Conservation (phyloP, 768 basidiomycete species). For the Grammothele lineata region DNA sequence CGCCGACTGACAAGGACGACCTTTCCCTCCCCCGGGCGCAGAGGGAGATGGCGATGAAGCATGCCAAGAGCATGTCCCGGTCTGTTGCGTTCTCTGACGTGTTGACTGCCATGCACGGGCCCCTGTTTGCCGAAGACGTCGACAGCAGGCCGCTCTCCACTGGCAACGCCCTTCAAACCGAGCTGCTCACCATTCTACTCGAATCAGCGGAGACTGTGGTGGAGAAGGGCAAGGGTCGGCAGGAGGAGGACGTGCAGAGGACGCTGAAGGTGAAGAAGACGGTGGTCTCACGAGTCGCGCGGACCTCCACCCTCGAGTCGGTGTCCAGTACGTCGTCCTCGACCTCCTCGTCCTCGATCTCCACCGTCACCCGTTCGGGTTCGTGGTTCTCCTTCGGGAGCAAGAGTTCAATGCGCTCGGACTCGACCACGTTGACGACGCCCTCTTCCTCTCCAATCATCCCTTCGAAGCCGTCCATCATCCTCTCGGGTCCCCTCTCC, state of each 20-base stretch:
- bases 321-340: constrained; percentile 24
- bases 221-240: constrained; percentile 35
- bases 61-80: constrained; percentile 19
- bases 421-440: constrained; percentile 34
- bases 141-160: constrained; percentile 13
- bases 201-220: constrained; percentile 28
- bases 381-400: constrained; percentile 43
- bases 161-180: constrained; percentile 7
- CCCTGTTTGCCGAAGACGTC: constrained; percentile 45
- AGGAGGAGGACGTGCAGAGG: constrained; percentile 20
- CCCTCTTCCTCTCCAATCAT: constrained; percentile 26
- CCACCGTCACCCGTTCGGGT: constrained; percentile 32
- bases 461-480: constrained; percentile 16
- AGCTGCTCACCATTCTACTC: constrained; percentile 15
- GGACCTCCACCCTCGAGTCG: constrained; percentile 22
- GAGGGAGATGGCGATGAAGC: constrained; percentile 15
- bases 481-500: constrained; percentile 1
- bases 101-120: constrained; percentile 52
- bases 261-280: constrained; percentile 3
- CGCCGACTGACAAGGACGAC: constrained; percentile 13
- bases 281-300: constrained; percentile 17
- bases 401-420: constrained; percentile 29
- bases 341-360: constrained; percentile 23
- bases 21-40: constrained; percentile 30
- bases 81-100: constrained; percentile 55